phyloP scores from a whole-genome alignment of 169 alveolate species.

The Besnoitia besnoiti region DNA sequence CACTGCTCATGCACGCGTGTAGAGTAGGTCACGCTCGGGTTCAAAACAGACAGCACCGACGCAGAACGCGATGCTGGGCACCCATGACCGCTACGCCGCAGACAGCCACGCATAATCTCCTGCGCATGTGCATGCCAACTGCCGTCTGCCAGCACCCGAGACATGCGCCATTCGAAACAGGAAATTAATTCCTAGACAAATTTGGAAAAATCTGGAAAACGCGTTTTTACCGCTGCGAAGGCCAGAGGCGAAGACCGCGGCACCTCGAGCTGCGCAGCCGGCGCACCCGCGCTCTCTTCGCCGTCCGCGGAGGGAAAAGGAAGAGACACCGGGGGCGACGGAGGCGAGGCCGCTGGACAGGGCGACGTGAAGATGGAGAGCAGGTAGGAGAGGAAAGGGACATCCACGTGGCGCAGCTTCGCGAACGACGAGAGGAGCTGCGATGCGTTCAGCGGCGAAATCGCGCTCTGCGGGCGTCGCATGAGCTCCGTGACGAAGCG shows the following conservation, averaged over 20 bases:
- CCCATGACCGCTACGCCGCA: too few relatives aligned
- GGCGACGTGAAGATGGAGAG: slow-evolving; percentile 9
- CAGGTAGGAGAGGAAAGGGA: background rate
- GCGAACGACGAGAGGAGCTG: background rate
- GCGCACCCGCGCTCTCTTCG: background rate
- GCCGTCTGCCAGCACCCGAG: too few relatives aligned
- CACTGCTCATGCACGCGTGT: too few relatives aligned
- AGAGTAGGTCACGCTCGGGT: too few relatives aligned
- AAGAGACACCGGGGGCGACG: background rate
- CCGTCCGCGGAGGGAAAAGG: background rate
- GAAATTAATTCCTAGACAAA: too few relatives aligned
- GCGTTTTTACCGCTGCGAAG: background rate
- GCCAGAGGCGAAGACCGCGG: background rate
- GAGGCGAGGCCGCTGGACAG: background rate
- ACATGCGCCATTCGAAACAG: too few relatives aligned
- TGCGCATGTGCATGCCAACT: too few relatives aligned
- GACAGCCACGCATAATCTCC: too few relatives aligned
- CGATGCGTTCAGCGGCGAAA: slow-evolving; percentile 9
- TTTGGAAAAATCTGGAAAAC: background rate
- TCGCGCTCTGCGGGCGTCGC: background rate
- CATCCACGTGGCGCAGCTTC: slow-evolving; percentile 3
- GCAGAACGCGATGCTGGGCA: too few relatives aligned
- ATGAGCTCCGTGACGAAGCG: background rate
- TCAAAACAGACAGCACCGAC: too few relatives aligned
- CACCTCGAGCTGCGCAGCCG: background rate